Evolutionary conservation across 768 basidiomycete genomes (phyloP).

Genomic region (Daedaleopsis sinensis): DNA sequence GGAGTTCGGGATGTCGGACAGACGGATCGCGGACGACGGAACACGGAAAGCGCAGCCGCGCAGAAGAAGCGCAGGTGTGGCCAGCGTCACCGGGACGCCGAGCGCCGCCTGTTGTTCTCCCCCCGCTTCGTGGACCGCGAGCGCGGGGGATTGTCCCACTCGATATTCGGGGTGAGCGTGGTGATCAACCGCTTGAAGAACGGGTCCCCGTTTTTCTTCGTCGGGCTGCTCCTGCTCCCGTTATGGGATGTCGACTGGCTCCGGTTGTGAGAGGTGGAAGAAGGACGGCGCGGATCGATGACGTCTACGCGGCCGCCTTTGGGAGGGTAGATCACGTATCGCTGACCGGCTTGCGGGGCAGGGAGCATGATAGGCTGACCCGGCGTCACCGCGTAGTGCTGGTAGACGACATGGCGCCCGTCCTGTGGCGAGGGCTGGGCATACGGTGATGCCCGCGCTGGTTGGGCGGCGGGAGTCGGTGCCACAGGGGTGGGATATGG

Average conservation of each 20-base stretch:
- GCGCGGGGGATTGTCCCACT: conserved; percentile 15
- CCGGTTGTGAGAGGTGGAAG: conserved; percentile 7
- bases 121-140: conserved; percentile 13
- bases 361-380: conserved; percentile 25
- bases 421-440: conserved; percentile 10
- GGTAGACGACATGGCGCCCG: conserved; percentile 8
- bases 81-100: conserved; percentile 20
- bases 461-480: conserved; percentile 9
- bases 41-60: background rate
- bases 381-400: conserved; percentile 10
- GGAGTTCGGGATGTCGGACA: background rate
- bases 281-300: conserved; percentile 10
- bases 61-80: background rate
- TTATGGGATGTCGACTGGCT: conserved; percentile 4
- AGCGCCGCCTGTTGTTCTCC: conserved; percentile 16
- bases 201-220: conserved; percentile 18
- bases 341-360: conserved; percentile 27
- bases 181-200: conserved; percentile 28
- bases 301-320: conserved; percentile 25
- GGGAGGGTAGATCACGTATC: conserved; percentile 32
- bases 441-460: conserved; percentile 13
- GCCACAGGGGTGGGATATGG: conserved; percentile 8
- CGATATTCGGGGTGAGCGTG: conserved; percentile 19
- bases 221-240: conserved; percentile 17
- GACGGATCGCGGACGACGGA: background rate